Conservation (phyloP, 176 grass and related monocot genomes). For the Oryza meyeriana region DNA sequence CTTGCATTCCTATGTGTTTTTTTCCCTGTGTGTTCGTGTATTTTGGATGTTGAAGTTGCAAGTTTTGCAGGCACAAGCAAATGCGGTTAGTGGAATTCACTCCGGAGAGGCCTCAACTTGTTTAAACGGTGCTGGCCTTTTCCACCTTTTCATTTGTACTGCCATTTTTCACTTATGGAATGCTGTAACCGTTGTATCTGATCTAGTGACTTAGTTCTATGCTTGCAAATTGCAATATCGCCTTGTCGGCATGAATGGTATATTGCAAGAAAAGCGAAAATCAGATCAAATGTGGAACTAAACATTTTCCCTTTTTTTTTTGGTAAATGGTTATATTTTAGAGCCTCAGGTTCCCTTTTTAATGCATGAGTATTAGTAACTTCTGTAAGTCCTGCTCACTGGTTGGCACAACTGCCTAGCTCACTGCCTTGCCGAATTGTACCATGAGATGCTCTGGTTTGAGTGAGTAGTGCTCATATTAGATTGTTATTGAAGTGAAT, state of each 20-base stretch:
- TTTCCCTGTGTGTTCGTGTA: neutral
- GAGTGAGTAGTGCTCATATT: neutral
- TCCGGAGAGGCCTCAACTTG: slow-evolving; percentile 33
- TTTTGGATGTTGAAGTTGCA: neutral
- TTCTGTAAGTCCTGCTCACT: neutral
- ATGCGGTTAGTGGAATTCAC: slow-evolving; percentile 33
- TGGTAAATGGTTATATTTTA: neutral
- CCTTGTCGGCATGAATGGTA: neutral
- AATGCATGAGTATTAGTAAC: neutral
- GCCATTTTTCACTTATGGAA: neutral
- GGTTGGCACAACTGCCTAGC: neutral
- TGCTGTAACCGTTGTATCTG: neutral
- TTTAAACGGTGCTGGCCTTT: slow-evolving; percentile 31
- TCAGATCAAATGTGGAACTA: neutral
- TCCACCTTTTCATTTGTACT: neutral
- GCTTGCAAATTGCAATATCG: neutral
- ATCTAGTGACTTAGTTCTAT: neutral
- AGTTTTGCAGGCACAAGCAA: slow-evolving; percentile 20
- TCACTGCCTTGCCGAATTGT: neutral
- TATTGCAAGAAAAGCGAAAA: neutral
- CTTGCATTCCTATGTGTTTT: neutral
- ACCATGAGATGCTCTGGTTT: neutral
- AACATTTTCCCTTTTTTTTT: neutral
- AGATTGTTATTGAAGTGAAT: neutral
- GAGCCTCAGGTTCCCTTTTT: neutral